Base-by-base conservation (phyloP, 1,139 yeast species). In the Sugiyamaella pinicola region DNA sequence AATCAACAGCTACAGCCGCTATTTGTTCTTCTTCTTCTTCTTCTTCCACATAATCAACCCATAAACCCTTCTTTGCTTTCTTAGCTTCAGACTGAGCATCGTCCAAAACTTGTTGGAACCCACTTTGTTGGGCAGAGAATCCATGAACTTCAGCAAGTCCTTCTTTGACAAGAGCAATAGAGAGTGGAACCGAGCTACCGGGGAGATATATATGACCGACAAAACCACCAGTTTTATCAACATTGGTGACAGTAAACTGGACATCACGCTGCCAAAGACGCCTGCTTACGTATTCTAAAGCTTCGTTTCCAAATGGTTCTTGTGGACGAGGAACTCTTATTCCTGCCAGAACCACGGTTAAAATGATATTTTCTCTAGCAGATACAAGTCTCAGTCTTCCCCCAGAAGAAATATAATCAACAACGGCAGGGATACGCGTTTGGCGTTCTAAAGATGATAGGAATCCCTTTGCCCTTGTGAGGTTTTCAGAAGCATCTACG, bases 171-270 rank as follows among this genome's bases (percentile, higher is more conserved):
- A 89, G 74, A n/a, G 74, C 69, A 4, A 78, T 72, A 62, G 87
- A 90, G 53, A 85, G 76, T 12, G 95, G 90, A 31, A 72, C 66
- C 21, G 76, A 72, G 47, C 77, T 76, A 7, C 81, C 77, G 21
- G 79, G 79, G 12, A 81, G 66, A 64, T 74, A 85, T 51, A 87
- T 64, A 62, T 84, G 81, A 49, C 96, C 95, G 65, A 87, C 81
- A 62, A 88, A 89, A 0, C 87, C 87, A 55, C 96, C 96, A 56
- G 85, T 76, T 65, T 84, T 86, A 67, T 89, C 96, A 52, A 80
- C 79, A 55, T 81, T 85, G 59, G 81, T 80, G 24, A 88, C 79
- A 53, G 84, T 85, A 60, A 88, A 75, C 60, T 80, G 83, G 46
- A 87, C 85, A 59, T 83, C 87, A 64, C 89, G 79, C 72, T 89